Conservation (phyloP, 768 basidiomycete genomes). For the Agaricus sinodeliciosus region DNA sequence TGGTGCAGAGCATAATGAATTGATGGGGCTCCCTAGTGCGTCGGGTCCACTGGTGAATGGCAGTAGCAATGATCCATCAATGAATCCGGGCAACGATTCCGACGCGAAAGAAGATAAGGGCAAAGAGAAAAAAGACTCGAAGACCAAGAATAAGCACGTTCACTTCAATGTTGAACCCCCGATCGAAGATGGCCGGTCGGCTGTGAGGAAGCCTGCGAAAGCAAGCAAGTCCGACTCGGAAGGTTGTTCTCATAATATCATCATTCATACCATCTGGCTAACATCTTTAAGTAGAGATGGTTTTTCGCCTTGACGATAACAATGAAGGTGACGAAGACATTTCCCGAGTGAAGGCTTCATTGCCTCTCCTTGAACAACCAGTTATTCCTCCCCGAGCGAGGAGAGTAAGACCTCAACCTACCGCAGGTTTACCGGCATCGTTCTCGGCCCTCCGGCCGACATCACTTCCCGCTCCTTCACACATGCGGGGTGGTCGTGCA, state of each 20-base stretch:
- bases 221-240: slow-evolving; percentile 25
- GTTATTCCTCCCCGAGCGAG: slow-evolving; percentile 23
- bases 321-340: slow-evolving; percentile 40
- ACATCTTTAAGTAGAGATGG: slow-evolving; percentile 38
- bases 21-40: slow-evolving; percentile 15
- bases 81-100: slow-evolving; percentile 14
- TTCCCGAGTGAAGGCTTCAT: slow-evolving; percentile 25
- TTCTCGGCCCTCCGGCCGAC: slow-evolving; percentile 56
- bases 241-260: slow-evolving; percentile 30
- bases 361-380: slow-evolving; percentile 39
- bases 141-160: slow-evolving; percentile 57
- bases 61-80: slow-evolving; percentile 13
- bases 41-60: slow-evolving; percentile 12
- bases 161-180: slow-evolving; percentile 65
- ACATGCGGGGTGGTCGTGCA: slow-evolving; percentile 38
- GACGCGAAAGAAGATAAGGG: slow-evolving; percentile 12
- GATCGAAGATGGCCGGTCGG: slow-evolving; percentile 25
- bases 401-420: slow-evolving; percentile 24
- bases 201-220: background rate
- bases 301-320: slow-evolving; percentile 63
- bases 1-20: slow-evolving; percentile 13
- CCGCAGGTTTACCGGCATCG: slow-evolving; percentile 44
- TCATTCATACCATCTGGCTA: slow-evolving; percentile 2
- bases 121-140: slow-evolving; percentile 20
- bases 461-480: slow-evolving; percentile 65